Evolutionary conservation across 1,284 basidiomycete genomes (phyloP).

Genomic region (Wolfiporia cocos): DNA sequence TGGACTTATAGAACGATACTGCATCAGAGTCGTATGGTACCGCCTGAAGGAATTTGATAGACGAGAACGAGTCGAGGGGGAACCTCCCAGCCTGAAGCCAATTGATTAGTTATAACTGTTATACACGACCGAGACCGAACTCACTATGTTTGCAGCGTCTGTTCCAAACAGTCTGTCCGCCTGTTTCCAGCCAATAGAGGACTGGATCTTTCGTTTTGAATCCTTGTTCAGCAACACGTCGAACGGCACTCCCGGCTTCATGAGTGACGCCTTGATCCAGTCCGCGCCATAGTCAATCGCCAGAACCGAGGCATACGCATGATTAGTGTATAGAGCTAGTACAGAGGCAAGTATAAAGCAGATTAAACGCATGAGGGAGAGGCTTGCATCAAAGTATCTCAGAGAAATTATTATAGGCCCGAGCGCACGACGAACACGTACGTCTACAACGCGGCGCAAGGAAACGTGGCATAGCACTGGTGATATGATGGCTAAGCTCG

Average conservation of each 20-base stretch:
- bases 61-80: constrained; percentile 84
- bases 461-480: too few species aligned
- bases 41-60: constrained; percentile 85
- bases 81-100: constrained; percentile 76
- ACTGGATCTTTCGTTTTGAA: constrained; percentile 93
- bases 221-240: constrained; percentile 96
- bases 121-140: constrained; percentile 1
- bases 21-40: constrained; percentile 58
- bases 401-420: too few species aligned
- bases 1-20: constrained; percentile 58
- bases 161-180: constrained; percentile 85
- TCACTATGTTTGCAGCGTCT: constrained; percentile 83
- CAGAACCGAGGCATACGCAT: constrained; percentile 57
- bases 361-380: constrained; percentile 3
- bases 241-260: constrained; percentile 95
- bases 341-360: neutral
- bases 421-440: too few species aligned
- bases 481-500: too few species aligned
- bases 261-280: constrained; percentile 92
- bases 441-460: too few species aligned
- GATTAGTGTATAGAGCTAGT: constrained; percentile 21
- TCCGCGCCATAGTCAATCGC: constrained; percentile 96
- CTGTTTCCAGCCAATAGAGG: constrained; percentile 84
- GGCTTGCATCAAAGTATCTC: too few species aligned
- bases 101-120: neutral